A percentile compares a stretch with the other conserved stretches of the same genome.
phyloP scores from a whole-genome alignment of 1,284 basidiomycete species.

The Apiotrichum gamsii region DNA sequence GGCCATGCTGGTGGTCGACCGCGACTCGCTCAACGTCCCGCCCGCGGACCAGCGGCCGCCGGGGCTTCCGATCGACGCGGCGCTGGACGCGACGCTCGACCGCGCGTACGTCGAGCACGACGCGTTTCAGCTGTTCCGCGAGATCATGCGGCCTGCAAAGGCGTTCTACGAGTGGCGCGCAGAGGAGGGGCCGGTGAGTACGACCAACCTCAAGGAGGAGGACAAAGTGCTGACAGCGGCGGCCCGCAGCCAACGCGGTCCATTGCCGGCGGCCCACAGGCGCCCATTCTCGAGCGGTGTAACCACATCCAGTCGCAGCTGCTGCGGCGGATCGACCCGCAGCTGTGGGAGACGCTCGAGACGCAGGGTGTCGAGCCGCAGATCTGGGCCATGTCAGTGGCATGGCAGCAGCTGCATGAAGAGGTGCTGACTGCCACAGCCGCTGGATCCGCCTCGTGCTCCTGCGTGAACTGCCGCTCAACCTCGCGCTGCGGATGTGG shows the following conservation, averaged over 20 bases:
- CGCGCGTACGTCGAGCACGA: conserved; percentile 53
- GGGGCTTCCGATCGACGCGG: conserved; percentile 11
- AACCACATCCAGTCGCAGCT: conserved; percentile 67
- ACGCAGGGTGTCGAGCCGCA: conserved; percentile 80
- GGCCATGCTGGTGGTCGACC: conserved; percentile 71
- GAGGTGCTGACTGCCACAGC: too few species aligned
- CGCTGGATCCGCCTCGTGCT: conserved; percentile 87
- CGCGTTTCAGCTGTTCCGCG: conserved; percentile 70
- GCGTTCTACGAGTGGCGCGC: conserved; percentile 85
- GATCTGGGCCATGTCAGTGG: conserved; percentile 80
- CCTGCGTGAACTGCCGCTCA: conserved; percentile 70
- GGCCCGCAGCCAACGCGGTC: neutral
- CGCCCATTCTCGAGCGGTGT: conserved; percentile 76
- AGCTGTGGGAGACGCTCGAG: conserved; percentile 67
- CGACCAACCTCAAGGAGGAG: neutral
- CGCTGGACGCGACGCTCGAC: conserved; percentile 37
- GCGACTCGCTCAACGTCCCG: conserved; percentile 57
- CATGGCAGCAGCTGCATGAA: too few species aligned
- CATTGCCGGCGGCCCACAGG: conserved; percentile 40
- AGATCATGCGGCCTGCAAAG: conserved; percentile 68
- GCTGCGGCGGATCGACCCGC: conserved; percentile 72
- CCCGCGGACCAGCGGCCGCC: neutral
- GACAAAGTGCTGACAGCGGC: conserved; percentile 41
- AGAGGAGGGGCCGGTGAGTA: conserved; percentile 40
- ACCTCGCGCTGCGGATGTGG: conserved; percentile 74